Evolutionary conservation across 176 grass and related monocot genomes (phyloP).

Genomic region (Oropetium thomaeum): DNA sequence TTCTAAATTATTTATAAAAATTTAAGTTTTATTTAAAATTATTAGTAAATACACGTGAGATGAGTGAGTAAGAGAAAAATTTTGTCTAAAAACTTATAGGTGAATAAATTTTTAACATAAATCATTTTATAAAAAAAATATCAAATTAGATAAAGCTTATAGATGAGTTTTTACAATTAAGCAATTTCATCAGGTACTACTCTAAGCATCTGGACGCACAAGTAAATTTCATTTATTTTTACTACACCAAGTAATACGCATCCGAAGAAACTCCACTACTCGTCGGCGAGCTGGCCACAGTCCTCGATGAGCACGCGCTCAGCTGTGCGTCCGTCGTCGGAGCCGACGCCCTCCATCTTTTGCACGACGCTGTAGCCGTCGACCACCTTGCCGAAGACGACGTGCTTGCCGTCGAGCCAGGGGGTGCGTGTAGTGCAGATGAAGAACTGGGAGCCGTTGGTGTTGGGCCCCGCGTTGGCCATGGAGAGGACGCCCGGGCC

Average conservation of each 20-base stretch:
- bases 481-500: slow-evolving; percentile 62
- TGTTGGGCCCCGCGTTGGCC: slow-evolving; percentile 71
- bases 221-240: background rate
- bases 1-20: too few species aligned
- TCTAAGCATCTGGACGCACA: background rate
- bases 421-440: background rate
- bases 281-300: slow-evolving; percentile 47
- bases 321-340: slow-evolving; percentile 26
- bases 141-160: too few species aligned
- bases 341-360: slow-evolving; percentile 62
- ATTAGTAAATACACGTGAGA: too few species aligned
- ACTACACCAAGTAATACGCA: background rate
- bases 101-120: too few species aligned
- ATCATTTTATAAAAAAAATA: too few species aligned
- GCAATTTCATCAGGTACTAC: too few species aligned
- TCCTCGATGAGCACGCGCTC: slow-evolving; percentile 56
- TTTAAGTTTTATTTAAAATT: too few species aligned
- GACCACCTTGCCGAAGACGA: slow-evolving; percentile 70
- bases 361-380: slow-evolving; percentile 59
- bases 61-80: too few species aligned
- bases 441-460: slow-evolving; percentile 78
- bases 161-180: too few species aligned
- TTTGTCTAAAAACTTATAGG: too few species aligned
- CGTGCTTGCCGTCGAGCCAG: slow-evolving; percentile 50
- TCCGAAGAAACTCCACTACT: background rate